Evolutionary conservation across 805 yeast genomes (phyloP).

Genomic region (Ogataea trehaloabstinens): DNA sequence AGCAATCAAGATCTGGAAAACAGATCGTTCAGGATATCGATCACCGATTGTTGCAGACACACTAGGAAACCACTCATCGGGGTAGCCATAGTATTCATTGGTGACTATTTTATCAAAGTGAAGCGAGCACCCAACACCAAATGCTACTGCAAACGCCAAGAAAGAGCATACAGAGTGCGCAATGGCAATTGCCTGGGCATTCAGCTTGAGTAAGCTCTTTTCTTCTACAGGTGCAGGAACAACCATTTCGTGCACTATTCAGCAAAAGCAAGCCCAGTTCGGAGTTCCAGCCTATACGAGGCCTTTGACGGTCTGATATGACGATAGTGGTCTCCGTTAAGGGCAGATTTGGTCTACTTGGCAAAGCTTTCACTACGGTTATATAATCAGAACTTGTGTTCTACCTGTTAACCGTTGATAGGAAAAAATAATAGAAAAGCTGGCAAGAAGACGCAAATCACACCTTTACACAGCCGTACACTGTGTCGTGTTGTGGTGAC

Average conservation of each 20-base stretch:
- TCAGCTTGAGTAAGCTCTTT: conserved; percentile 36
- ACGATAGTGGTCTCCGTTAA: too few relatives aligned
- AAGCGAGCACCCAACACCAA: conserved; percentile 67
- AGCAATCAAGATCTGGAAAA: conserved; percentile 90
- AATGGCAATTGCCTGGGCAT: conserved; percentile 65
- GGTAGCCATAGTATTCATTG: conserved; percentile 85
- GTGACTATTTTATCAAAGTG: conserved; percentile 88
- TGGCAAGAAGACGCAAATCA: too few relatives aligned
- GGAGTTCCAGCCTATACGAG: background rate
- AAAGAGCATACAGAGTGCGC: conserved; percentile 73
- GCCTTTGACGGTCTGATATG: too few relatives aligned
- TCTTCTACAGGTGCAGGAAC: conserved; percentile 11
- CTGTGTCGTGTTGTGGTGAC: too few relatives aligned
- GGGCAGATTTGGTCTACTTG: too few relatives aligned
- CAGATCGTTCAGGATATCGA: conserved; percentile 90
- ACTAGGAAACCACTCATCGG: conserved; percentile 98
- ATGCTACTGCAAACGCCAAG: conserved; percentile 73
- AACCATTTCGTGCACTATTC: conserved; percentile 4
- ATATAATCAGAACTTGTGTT: too few relatives aligned
- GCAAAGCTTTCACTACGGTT: too few relatives aligned
- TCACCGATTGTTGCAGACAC: conserved; percentile 98
- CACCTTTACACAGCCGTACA: too few relatives aligned
- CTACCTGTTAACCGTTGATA: too few relatives aligned
- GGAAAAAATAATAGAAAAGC: too few relatives aligned
- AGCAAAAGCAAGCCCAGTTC: background rate